These are phyloP conservation scores for Lichtheimia corymbifera DNA, from an alignment of 371 early-diverging fungal genomes.

Conservation along the genomic window DNA sequence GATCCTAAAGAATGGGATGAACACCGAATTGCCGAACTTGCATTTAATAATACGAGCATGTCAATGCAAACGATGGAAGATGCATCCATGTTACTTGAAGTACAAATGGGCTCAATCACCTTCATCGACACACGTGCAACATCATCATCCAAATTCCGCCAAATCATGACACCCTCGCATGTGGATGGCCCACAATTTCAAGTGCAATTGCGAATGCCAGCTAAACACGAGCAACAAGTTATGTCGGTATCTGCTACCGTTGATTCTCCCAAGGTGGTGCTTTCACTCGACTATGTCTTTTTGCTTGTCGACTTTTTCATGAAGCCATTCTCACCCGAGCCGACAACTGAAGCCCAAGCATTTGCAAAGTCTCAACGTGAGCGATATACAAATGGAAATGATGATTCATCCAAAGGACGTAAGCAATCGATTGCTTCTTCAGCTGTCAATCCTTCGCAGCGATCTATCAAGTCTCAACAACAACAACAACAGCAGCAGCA, in stretches of 20 bases:
- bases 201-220: constrained; percentile 35
- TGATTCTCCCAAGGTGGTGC: constrained; percentile 79
- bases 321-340: constrained; percentile 49
- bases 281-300: constrained; percentile 83
- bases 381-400: constrained; percentile 4
- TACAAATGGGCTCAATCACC: constrained; percentile 70
- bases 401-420: neutral
- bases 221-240: constrained; percentile 22
- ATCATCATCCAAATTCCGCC: constrained; percentile 76
- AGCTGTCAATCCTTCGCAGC: neutral
- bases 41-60: constrained; percentile 55
- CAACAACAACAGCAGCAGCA: constrained; percentile 4
- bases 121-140: constrained; percentile 80
- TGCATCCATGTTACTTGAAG: constrained; percentile 72
- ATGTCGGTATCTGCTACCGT: constrained; percentile 68
- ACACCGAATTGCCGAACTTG: constrained; percentile 50
- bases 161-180: constrained; percentile 73
- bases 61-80: constrained; percentile 69
- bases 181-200: constrained; percentile 75
- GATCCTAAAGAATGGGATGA: constrained; percentile 15
- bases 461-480: neutral
- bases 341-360: constrained; percentile 41
- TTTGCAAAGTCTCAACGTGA: constrained; percentile 38
- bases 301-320: constrained; percentile 72
- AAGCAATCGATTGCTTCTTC: constrained; percentile 5